These are phyloP conservation scores for Amanita subjunquillea DNA, from an alignment of 768 basidiomycete species.

Conservation along the genomic window DNA sequence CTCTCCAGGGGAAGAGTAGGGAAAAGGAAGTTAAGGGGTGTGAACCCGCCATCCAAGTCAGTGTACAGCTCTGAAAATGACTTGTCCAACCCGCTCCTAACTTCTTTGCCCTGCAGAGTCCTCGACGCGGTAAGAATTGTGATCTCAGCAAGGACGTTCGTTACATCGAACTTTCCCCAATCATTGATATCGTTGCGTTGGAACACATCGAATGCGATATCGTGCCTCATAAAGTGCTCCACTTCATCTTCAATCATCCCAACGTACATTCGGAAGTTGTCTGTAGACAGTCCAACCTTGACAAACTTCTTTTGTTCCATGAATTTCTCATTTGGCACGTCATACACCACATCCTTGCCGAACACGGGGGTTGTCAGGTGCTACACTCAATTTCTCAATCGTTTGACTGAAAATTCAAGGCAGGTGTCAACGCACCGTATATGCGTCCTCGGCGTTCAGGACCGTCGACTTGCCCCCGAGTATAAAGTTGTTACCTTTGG, in stretches of 20 bases:
- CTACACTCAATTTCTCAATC: constrained; percentile 26
- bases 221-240: constrained; percentile 57
- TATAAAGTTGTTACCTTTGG: constrained; percentile 89
- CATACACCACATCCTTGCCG: constrained; percentile 96
- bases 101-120: constrained; percentile 89
- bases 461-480: constrained; percentile 89
- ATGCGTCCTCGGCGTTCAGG: constrained; percentile 94
- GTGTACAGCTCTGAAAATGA: constrained; percentile 76
- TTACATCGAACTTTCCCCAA: constrained; percentile 71
- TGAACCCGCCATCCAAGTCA: constrained; percentile 93
- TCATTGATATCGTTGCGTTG: constrained; percentile 60
- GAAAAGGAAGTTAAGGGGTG: constrained; percentile 92
- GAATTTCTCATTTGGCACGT: constrained; percentile 89
- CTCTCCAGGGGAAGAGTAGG: constrained; percentile 86
- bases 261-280: constrained; percentile 81
- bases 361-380: constrained; percentile 92
- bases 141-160: constrained; percentile 72
- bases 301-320: constrained; percentile 99
- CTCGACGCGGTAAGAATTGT: constrained; percentile 92
- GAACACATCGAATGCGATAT: constrained; percentile 49
- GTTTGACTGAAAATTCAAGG: background rate
- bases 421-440: constrained; percentile 49
- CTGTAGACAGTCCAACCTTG: constrained; percentile 88
- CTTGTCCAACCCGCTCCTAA: constrained; percentile 70
- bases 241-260: constrained; percentile 75